A percentile compares a stretch with the other conserved stretches of the same genome.
Conservation (phyloP, 345 rosid genomes). For the Cardiospermum halicacabum region DNA sequence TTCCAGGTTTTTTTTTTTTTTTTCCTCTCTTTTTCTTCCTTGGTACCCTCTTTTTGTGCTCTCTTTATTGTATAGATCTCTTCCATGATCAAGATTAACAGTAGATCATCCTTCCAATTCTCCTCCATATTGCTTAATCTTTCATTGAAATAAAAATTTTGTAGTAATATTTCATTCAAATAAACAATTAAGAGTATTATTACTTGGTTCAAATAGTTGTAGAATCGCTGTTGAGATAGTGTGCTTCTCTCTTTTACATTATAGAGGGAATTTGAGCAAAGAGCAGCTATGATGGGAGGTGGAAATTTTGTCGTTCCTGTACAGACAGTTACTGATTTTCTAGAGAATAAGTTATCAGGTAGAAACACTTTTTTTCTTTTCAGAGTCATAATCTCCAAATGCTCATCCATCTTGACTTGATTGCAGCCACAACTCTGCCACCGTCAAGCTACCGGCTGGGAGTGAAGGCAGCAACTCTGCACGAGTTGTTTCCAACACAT, state of each 20-base stretch:
- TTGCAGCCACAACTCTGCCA: conserved; percentile 66
- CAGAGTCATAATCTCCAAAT: not conserved
- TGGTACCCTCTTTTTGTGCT: not conserved
- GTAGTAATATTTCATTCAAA: too few species aligned
- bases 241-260: conserved; percentile 16
- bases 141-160: too few species aligned
- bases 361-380: conserved; percentile 1
- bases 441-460: conserved; percentile 90
- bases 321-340: conserved; percentile 81
- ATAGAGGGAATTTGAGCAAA: conserved; percentile 85
- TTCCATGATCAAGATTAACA: not conserved
- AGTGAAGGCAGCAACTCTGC: conserved; percentile 77
- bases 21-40: not conserved
- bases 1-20: conserved; percentile 59
- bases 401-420: conserved; percentile 18
- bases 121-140: not conserved
- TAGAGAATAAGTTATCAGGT: conserved; percentile 76
- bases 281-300: conserved; percentile 89
- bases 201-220: too few species aligned
- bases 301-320: conserved; percentile 79
- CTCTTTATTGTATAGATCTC: not conserved
- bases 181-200: too few species aligned
- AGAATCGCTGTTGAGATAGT: conserved; percentile 7
- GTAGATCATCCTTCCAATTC: not conserved
- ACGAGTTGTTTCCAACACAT: conserved; percentile 65